Base-by-base conservation (phyloP, 805 yeast genomes). In the Yamadazyma insecticola region DNA sequence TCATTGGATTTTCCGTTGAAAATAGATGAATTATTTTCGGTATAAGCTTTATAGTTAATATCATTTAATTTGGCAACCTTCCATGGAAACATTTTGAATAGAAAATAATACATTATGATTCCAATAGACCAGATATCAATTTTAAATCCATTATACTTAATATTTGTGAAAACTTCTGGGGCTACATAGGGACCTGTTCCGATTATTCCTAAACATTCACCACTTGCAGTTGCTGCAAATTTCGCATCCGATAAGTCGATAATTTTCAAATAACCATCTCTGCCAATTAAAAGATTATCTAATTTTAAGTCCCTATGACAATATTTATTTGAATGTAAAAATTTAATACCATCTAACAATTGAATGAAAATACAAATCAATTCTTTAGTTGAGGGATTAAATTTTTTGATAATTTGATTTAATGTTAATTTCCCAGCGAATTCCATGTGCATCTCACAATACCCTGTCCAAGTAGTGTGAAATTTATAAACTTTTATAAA, bases 101-200 rank as follows among this genome's bases (percentile, higher is more conserved):
- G 9, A 15, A 70, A 28, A 32, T 51, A 62, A 32, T 53, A 55
- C 12, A 68, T 42, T 1, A 72, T 48, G 3, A 72, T 55, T 2
- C 75, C 79, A 13, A 71, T 37, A 0, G 76, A 62, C 80, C 80
- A 74, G 8, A 70, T 44, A 39, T 74, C 78, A 8, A 60, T 55
- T 14, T 49, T 47, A 27, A 43, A 50, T 0, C 74, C 70, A 32
- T 64, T 57, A 40, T 74, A 74, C 7, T 40, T 40, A 6, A 72
- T 43, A 10, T 26, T 27, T 6, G 46, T 33, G 20, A 55, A 54
- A 12, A 65, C 58, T 47, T 74, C 80, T 0, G 80, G 79, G 0
- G 78, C 74, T 14, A 57, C 55, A 40, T 60, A 69, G 10, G 45
- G 41, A 11, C 53, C 59, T 1, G 76, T 63, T 0, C 80, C 80